These are phyloP conservation scores for Graphium sp. DNA, from an alignment of 2,329 filamentous ascomycete species.

Conservation along the genomic window DNA sequence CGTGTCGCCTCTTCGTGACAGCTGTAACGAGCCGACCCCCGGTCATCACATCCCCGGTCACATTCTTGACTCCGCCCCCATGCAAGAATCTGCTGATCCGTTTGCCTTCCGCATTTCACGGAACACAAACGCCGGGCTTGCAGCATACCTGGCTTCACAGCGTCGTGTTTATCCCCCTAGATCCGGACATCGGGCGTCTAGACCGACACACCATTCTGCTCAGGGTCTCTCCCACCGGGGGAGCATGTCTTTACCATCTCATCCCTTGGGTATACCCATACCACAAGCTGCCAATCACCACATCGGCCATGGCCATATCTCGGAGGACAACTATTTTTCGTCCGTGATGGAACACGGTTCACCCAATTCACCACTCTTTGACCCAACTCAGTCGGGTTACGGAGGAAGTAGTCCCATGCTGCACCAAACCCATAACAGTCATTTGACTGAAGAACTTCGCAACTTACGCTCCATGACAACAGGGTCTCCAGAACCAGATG, in stretches of 20 bases:
- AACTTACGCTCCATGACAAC: constrained; percentile 16
- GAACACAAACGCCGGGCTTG: constrained; percentile 15
- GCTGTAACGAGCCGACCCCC: constrained; percentile 15
- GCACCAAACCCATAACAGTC: constrained; percentile 10
- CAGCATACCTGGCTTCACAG: constrained; percentile 17
- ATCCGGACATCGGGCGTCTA: too few relatives aligned
- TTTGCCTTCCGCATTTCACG: constrained; percentile 20
- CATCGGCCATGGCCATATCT: too few relatives aligned
- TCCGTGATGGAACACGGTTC: too few relatives aligned
- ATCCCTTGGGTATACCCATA: too few relatives aligned
- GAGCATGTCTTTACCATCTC: too few relatives aligned
- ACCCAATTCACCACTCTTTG: too few relatives aligned
- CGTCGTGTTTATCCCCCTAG: constrained; percentile 16
- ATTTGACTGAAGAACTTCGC: constrained; percentile 18
- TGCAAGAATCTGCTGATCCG: constrained; percentile 9
- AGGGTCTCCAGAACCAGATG: constrained; percentile 13
- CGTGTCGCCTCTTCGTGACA: constrained; percentile 16
- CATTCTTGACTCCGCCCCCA: constrained; percentile 3
- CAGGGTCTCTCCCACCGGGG: too few relatives aligned
- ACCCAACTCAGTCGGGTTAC: too few relatives aligned
- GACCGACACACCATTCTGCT: constrained; percentile 4
- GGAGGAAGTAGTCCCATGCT: too few relatives aligned
- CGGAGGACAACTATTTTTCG: too few relatives aligned
- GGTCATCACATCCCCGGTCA: constrained; percentile 14
- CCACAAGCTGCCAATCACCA: too few relatives aligned